These are phyloP conservation scores for Tripterygium wilfordii DNA, from an alignment of 177 flowering plant species.

Conservation along the genomic window DNA sequence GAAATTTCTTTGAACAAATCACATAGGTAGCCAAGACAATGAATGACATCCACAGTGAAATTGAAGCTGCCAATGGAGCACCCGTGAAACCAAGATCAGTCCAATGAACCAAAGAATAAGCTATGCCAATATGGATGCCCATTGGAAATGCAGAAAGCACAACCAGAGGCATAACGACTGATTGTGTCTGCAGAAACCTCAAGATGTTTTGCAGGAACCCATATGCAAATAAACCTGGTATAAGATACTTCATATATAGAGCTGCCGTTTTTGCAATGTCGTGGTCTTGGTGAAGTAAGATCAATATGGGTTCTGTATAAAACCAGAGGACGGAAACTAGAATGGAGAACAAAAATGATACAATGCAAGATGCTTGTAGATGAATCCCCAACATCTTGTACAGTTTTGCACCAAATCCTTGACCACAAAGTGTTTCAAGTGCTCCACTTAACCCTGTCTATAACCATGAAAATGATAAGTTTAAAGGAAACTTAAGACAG, in stretches of 20 bases:
- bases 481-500: no score
- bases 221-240: constrained; percentile 71
- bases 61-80: constrained; percentile 61
- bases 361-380: constrained; percentile 69
- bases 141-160: constrained; percentile 53
- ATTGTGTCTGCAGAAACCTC: constrained; percentile 84
- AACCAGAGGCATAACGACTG: constrained; percentile 49
- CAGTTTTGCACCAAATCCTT: constrained; percentile 70
- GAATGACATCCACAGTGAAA: constrained; percentile 64
- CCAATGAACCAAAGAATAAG: constrained; percentile 46
- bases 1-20: constrained; percentile 30
- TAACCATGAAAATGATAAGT: constrained; percentile 12
- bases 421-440: constrained; percentile 90
- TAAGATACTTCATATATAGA: constrained; percentile 44
- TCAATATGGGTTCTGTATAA: constrained; percentile 50
- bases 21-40: constrained; percentile 50
- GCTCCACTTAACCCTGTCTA: constrained; percentile 80
- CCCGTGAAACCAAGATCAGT: constrained; percentile 55
- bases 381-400: constrained; percentile 70
- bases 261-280: constrained; percentile 49
- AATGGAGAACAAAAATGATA: constrained; percentile 40
- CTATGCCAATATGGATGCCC: constrained; percentile 42
- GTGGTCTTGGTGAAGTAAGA: constrained; percentile 59
- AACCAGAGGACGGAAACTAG: constrained; percentile 61
- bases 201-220: constrained; percentile 58